phyloP scores from a whole-genome alignment of 1,284 basidiomycete genomes.

The Heliocybe sulcata region DNA sequence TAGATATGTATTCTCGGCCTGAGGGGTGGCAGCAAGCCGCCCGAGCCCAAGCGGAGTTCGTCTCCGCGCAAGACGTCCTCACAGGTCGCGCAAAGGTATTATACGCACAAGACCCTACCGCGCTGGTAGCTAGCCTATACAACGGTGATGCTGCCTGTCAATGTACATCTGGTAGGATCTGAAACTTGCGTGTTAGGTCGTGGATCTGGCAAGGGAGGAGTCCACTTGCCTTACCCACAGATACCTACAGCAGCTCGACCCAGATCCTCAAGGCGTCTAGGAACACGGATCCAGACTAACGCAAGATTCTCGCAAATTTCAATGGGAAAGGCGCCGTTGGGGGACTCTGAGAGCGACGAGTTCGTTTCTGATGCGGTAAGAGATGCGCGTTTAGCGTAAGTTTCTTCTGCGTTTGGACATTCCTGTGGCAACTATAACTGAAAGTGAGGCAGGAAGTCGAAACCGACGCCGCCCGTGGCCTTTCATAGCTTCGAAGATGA shows the following conservation, averaged over 20 bases:
- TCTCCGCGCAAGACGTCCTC: constrained; percentile 62
- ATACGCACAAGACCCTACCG: constrained; percentile 24
- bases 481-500: constrained; percentile 29
- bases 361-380: constrained; percentile 54
- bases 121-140: not conserved
- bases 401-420: constrained; percentile 4
- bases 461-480: constrained; percentile 32
- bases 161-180: constrained; percentile 6
- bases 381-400: constrained; percentile 62
- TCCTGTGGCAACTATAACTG: not conserved
- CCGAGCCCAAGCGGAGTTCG: constrained; percentile 53
- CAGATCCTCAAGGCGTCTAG: not conserved
- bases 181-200: constrained; percentile 19
- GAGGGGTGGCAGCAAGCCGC: constrained; percentile 48
- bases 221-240: constrained; percentile 50
- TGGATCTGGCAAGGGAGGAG: constrained; percentile 33
- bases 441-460: constrained; percentile 34
- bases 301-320: not conserved
- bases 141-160: not conserved
- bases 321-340: constrained; percentile 12
- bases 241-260: constrained; percentile 21
- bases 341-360: constrained; percentile 64
- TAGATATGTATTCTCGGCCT: constrained; percentile 70
- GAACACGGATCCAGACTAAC: not conserved
- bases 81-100: constrained; percentile 62